These are phyloP conservation scores for Adansonia digitata DNA, from an alignment of 345 rosid genomes.

Conservation along the genomic window DNA sequence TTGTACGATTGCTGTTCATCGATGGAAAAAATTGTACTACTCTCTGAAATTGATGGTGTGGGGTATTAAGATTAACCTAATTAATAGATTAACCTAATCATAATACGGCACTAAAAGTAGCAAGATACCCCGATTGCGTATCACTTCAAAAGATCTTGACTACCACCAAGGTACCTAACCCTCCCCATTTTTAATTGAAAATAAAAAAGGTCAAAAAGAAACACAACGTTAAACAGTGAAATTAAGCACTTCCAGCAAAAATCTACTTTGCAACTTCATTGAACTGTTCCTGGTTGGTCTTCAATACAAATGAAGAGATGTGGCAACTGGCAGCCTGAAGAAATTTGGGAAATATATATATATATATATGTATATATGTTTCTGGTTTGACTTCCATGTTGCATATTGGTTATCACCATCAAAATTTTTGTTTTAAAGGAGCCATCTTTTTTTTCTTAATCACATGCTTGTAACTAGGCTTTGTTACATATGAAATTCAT, in stretches of 20 bases:
- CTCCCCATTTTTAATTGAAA: neutral
- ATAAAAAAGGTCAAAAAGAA: neutral
- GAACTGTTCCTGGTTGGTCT: neutral
- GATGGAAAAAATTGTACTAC: too few species aligned
- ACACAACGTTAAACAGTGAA: neutral
- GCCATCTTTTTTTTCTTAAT: neutral
- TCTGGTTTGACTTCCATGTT: too few species aligned
- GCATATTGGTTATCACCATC: neutral
- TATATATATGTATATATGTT: too few species aligned
- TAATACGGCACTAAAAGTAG: neutral
- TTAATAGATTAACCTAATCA: neutral
- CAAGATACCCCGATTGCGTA: constrained; percentile 5
- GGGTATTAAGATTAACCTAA: too few species aligned
- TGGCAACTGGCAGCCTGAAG: too few species aligned
- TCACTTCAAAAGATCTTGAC: neutral
- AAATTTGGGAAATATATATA: too few species aligned
- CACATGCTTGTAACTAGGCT: neutral
- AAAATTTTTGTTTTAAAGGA: neutral
- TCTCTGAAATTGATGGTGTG: neutral
- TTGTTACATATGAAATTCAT: neutral
- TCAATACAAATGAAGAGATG: too few species aligned
- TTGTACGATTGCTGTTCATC: too few species aligned
- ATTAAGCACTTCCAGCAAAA: neutral
- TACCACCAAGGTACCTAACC: neutral
- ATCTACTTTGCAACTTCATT: too few species aligned